Conservation (phyloP, 176 grass and related monocot species). For the Alopecurus myosuroides region DNA sequence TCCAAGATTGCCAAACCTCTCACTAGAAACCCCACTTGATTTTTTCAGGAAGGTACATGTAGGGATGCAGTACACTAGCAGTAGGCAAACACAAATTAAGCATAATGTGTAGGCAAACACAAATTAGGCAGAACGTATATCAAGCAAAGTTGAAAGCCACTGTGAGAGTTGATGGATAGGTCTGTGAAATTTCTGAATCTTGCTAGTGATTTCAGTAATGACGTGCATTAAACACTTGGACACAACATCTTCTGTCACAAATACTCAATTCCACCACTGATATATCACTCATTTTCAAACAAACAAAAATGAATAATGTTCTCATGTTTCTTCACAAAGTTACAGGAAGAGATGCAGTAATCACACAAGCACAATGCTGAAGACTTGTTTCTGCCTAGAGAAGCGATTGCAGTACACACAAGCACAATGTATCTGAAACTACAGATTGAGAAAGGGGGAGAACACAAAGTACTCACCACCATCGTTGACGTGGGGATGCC, state of each 20-base stretch:
- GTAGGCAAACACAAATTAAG: not conserved
- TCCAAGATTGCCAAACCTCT: too few species aligned
- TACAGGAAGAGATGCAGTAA: not conserved
- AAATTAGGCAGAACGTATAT: not conserved
- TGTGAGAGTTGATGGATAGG: not conserved
- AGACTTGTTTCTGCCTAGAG: not conserved
- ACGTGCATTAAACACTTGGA: not conserved
- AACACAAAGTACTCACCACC: too few species aligned
- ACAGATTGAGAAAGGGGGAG: not conserved
- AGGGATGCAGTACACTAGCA: not conserved
- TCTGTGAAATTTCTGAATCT: not conserved
- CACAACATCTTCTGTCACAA: not conserved
- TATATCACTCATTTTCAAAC: too few species aligned
- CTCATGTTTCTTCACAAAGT: not conserved
- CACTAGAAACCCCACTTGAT: too few species aligned
- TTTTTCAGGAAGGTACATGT: too few species aligned
- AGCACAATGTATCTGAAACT: not conserved
- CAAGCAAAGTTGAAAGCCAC: not conserved
- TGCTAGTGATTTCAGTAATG: not conserved
- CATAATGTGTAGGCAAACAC: too few species aligned
- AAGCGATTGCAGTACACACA: not conserved
- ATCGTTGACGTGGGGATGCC: too few species aligned
- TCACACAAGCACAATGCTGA: not conserved
- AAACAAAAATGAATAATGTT: not conserved
- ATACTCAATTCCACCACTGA: too few species aligned